A percentile compares a stretch with the other conserved stretches of the same genome.
These are phyloP conservation scores for Thielaviopsis ethacetica DNA, from an alignment of 2,329 filamentous ascomycete species.

Conservation along the genomic window DNA sequence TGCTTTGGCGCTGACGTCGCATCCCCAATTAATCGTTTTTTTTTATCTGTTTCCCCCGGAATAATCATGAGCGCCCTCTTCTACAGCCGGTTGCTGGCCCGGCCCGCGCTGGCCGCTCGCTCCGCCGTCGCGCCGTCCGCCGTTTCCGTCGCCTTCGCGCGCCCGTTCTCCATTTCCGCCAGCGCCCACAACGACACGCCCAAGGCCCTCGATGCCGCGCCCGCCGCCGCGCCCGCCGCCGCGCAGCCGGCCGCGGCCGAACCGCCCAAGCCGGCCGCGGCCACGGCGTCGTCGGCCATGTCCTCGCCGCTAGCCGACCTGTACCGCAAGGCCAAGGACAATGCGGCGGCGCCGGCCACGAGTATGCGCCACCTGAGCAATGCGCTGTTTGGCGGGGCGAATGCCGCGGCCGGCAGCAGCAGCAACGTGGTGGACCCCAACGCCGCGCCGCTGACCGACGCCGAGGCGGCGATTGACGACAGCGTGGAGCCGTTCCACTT, in stretches of 20 bases:
- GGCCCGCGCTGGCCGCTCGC: conserved; percentile 4
- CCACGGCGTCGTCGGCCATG: background rate
- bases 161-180: conserved; percentile 14
- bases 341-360: background rate
- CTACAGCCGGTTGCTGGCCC: conserved; percentile 7
- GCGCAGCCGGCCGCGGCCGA: conserved; percentile 1
- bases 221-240: background rate
- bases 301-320: conserved; percentile 4
- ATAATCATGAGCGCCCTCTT: conserved; percentile 11
- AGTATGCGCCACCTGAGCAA: conserved; percentile 1
- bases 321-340: background rate
- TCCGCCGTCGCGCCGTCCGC: background rate
- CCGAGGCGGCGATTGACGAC: conserved; percentile 14
- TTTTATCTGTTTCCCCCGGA: background rate
- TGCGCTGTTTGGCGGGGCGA: background rate
- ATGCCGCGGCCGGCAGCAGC: background rate
- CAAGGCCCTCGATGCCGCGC: background rate
- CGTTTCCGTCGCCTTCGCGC: conserved; percentile 8
- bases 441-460: conserved; percentile 8
- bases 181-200: conserved; percentile 10
- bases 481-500: conserved; percentile 58
- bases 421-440: background rate
- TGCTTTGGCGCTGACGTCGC: background rate
- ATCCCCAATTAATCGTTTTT: background rate
- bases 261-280: background rate